Conservation (phyloP, 176 grass and related monocot species). For the Bonia amplexicaulis region DNA sequence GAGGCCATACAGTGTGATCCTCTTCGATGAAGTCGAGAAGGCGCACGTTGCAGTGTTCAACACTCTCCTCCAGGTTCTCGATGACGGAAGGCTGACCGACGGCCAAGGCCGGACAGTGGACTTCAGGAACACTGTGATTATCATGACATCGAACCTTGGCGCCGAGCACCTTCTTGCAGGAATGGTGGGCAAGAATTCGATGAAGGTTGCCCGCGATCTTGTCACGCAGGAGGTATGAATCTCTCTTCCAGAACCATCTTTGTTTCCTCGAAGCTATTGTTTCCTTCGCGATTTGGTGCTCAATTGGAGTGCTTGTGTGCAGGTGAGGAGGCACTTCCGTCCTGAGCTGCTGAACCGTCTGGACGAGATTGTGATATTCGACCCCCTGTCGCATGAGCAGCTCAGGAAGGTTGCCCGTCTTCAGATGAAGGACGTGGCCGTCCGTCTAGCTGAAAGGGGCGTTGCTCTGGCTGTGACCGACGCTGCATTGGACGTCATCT, state of each 20-base stretch:
- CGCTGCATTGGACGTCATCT: constrained; percentile 71
- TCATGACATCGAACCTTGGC: constrained; percentile 98
- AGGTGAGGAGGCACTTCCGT: constrained; percentile 93
- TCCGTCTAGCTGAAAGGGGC: constrained; percentile 77
- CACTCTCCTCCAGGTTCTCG: constrained; percentile 91
- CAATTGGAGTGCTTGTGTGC: background rate
- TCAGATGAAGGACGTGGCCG: constrained; percentile 93
- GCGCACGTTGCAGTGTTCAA: constrained; percentile 90
- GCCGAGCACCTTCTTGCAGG: constrained; percentile 88
- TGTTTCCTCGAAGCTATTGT: background rate
- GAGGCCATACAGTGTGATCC: constrained; percentile 86
- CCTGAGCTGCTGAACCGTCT: constrained; percentile 89
- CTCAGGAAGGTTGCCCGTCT: constrained; percentile 86
- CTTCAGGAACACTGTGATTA: constrained; percentile 92
- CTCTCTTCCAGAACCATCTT: background rate
- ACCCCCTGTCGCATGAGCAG: constrained; percentile 80
- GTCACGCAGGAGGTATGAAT: constrained; percentile 69
- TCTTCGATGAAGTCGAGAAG: constrained; percentile 97
- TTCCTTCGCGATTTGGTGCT: background rate
- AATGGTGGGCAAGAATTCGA: constrained; percentile 72
- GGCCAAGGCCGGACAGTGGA: constrained; percentile 89
- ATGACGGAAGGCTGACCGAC: constrained; percentile 85
- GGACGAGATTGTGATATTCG: constrained; percentile 88
- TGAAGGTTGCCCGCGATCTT: constrained; percentile 67
- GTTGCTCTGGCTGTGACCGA: constrained; percentile 84